A percentile compares a stretch with the other conserved stretches of the same genome.
Conservation (phyloP, 2,329 filamentous ascomycete species). For the Keithomyces neogunnii region DNA sequence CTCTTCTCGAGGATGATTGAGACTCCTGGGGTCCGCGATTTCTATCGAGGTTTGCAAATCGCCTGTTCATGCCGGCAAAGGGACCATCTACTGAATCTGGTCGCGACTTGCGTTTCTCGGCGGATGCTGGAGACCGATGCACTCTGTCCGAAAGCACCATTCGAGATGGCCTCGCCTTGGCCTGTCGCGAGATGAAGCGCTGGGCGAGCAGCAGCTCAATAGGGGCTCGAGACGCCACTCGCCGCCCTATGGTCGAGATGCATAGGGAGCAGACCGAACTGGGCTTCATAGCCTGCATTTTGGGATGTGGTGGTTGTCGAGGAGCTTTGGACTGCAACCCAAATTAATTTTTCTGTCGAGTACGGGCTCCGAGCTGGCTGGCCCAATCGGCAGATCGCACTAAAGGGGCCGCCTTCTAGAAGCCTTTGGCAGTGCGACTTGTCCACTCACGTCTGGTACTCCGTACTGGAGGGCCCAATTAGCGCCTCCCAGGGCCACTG, state of each 20-base stretch:
- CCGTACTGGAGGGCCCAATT: too few species aligned
- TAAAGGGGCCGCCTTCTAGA: neutral
- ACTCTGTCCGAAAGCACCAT: constrained; percentile 52
- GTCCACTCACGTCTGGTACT: neutral
- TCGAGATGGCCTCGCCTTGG: constrained; percentile 37
- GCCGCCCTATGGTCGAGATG: constrained; percentile 7
- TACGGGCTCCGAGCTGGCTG: neutral
- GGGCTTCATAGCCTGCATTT: constrained; percentile 10
- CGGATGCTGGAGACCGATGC: constrained; percentile 28
- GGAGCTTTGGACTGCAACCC: neutral
- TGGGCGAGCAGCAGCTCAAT: constrained; percentile 25
- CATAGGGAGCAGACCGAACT: constrained; percentile 12
- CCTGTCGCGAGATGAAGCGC: constrained; percentile 27
- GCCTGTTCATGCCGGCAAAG: constrained; percentile 49
- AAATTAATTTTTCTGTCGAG: too few species aligned
- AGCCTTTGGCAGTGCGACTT: neutral
- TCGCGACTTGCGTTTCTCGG: constrained; percentile 26
- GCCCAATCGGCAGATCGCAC: neutral
- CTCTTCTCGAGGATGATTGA: constrained; percentile 9
- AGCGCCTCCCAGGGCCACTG: too few species aligned
- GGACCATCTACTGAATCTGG: constrained; percentile 36
- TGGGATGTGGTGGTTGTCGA: neutral
- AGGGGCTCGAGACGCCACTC: constrained; percentile 8
- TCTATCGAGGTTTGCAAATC: constrained; percentile 31
- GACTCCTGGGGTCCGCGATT: constrained; percentile 12